These are phyloP conservation scores for Oehlia diaphana DNA, from an alignment of 192 early-diverging fungal species.

Conservation along the genomic window DNA sequence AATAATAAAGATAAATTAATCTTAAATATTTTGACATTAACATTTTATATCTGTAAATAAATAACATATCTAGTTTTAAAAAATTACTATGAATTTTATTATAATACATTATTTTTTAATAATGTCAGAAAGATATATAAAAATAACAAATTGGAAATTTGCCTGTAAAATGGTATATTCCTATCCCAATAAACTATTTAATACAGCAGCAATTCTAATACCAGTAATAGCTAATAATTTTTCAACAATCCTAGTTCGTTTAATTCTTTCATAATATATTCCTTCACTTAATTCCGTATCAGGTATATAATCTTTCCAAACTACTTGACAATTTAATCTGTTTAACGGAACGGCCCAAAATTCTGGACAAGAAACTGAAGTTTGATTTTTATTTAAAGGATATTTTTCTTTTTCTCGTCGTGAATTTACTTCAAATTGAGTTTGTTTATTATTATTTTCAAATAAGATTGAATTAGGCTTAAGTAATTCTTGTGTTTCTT, in stretches of 20 bases:
- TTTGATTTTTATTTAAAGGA: constrained; percentile 21
- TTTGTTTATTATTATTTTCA: not conserved
- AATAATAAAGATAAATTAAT: too few species aligned
- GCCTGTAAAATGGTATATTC: too few species aligned
- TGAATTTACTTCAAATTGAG: not conserved
- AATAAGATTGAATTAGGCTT: not conserved
- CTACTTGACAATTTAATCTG: constrained; percentile 38
- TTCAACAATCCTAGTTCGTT: constrained; percentile 32
- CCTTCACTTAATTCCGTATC: constrained; percentile 37
- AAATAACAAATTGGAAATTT: too few species aligned
- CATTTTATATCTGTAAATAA: too few species aligned
- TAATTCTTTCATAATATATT: constrained; percentile 38
- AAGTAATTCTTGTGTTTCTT: not conserved
- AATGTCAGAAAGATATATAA: too few species aligned
- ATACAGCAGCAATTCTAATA: constrained; percentile 45
- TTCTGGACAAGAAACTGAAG: constrained; percentile 38
- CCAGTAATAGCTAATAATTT: constrained; percentile 41
- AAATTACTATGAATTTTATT: too few species aligned
- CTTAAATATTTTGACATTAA: too few species aligned
- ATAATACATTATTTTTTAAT: too few species aligned
- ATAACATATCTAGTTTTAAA: too few species aligned
- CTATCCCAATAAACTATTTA: constrained; percentile 31
- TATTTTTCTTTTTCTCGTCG: not conserved
- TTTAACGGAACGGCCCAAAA: constrained; percentile 41
- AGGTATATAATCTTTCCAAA: constrained; percentile 40